These are phyloP conservation scores for Tympanopsis confertula DNA, from an alignment of 2,329 filamentous ascomycete genomes.

Conservation along the genomic window DNA sequence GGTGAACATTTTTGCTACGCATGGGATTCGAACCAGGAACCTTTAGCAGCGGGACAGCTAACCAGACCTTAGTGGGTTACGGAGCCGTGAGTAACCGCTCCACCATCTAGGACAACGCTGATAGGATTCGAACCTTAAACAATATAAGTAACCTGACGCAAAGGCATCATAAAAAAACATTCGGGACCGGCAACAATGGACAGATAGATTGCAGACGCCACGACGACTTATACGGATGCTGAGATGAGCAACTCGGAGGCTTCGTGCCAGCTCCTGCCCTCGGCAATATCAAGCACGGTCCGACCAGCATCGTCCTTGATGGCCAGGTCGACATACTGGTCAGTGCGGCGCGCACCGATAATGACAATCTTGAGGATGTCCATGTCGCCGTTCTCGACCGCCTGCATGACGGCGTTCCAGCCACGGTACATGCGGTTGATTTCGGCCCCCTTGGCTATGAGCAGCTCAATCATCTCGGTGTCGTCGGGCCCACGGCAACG, in stretches of 20 bases:
- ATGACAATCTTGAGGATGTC: constrained; percentile 24
- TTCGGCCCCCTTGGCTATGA: constrained; percentile 35
- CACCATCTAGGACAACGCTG: no score
- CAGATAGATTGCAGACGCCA: no score
- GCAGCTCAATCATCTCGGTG: constrained; percentile 31
- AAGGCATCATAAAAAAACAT: no score
- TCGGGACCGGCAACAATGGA: no score
- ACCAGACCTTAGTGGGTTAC: no score
- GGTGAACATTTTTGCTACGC: no score
- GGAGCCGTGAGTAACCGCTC: no score
- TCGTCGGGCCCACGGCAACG: constrained; percentile 25
- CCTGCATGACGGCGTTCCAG: constrained; percentile 32
- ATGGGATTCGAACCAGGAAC: no score
- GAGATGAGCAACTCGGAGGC: constrained; percentile 14
- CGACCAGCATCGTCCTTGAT: constrained; percentile 24
- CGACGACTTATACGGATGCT: no score
- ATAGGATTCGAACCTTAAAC: no score
- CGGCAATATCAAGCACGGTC: constrained; percentile 26
- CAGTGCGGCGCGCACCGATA: constrained; percentile 13
- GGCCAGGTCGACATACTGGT: constrained; percentile 16
- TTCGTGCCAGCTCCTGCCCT: constrained; percentile 25
- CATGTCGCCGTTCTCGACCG: constrained; percentile 28
- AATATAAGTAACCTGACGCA: no score
- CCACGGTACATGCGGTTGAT: constrained; percentile 35
- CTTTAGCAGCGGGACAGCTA: no score